These are phyloP conservation scores for Acanthamoeba lenticulata DNA, from an alignment of 208 protist species.

Conservation along the genomic window DNA sequence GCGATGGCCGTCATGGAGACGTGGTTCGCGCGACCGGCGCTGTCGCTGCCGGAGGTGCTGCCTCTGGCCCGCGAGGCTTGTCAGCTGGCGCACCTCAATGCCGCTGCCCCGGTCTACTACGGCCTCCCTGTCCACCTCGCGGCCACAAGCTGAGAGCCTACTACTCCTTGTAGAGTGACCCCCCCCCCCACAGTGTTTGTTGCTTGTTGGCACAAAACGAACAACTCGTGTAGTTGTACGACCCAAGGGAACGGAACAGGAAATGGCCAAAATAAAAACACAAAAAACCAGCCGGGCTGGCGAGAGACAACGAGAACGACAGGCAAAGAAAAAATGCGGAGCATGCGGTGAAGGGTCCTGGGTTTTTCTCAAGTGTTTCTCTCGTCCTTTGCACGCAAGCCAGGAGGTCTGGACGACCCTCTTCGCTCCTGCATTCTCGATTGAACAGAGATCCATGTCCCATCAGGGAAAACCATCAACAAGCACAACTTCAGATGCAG, in stretches of 20 bases:
- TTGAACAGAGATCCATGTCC: constrained; percentile 61
- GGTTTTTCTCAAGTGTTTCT: background rate
- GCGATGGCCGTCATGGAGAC: constrained; percentile 77
- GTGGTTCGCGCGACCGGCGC: constrained; percentile 66
- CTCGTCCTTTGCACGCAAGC: background rate
- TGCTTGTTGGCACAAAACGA: no score
- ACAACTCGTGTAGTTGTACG: no score
- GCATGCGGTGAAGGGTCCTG: background rate
- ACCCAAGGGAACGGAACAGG: no score
- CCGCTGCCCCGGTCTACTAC: constrained; percentile 86
- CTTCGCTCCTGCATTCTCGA: background rate
- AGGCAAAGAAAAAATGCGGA: background rate
- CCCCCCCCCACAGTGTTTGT: no score
- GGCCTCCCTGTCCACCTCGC: constrained; percentile 82
- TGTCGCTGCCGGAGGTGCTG: constrained; percentile 63
- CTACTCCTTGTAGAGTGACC: no score
- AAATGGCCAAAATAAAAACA: background rate
- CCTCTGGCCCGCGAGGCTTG: constrained; percentile 74
- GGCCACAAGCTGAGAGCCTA: background rate
- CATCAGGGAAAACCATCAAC: constrained; percentile 42
- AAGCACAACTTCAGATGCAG: constrained; percentile 33
- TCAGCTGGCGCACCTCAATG: constrained; percentile 83
- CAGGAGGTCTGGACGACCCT: background rate
- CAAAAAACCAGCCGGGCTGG: no score
- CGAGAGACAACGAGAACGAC: background rate